Percentiles rank a stretch among this genome's conserved stretches.
These are phyloP conservation scores for Russula brevipes DNA, from an alignment of 768 basidiomycete genomes.

Conservation along the genomic window DNA sequence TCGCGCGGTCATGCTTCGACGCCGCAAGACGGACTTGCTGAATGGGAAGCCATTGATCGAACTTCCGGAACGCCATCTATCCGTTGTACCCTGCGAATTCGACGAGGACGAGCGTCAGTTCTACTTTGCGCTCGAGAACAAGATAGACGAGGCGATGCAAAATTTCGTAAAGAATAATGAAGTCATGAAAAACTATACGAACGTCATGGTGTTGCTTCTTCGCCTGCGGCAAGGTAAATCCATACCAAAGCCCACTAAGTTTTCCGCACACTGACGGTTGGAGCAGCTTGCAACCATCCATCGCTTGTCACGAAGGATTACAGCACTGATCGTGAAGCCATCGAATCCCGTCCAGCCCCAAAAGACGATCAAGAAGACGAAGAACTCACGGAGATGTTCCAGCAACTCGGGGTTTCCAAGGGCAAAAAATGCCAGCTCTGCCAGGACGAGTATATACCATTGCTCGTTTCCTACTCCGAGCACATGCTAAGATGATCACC, in stretches of 20 bases:
- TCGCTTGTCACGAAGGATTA: constrained; percentile 74
- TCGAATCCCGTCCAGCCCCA: constrained; percentile 57
- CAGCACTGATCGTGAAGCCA: constrained; percentile 65
- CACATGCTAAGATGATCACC: not conserved
- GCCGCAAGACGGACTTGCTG: constrained; percentile 65
- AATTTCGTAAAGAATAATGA: constrained; percentile 53
- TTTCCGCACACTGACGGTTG: not conserved
- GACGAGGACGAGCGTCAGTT: constrained; percentile 72
- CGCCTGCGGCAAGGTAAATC: constrained; percentile 81
- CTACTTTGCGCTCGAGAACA: constrained; percentile 64
- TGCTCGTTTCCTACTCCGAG: not conserved
- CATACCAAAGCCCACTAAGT: not conserved
- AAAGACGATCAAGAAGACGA: constrained; percentile 52
- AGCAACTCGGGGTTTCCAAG: constrained; percentile 54
- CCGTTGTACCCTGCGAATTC: constrained; percentile 73
- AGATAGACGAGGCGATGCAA: constrained; percentile 53
- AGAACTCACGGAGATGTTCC: constrained; percentile 71
- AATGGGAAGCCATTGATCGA: constrained; percentile 81
- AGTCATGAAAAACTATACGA: constrained; percentile 57
- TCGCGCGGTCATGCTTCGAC: constrained; percentile 82
- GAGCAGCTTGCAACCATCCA: constrained; percentile 84
- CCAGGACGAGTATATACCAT: constrained; percentile 52
- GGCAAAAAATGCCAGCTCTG: constrained; percentile 76
- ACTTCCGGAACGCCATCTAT: constrained; percentile 68
- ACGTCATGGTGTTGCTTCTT: constrained; percentile 64